A percentile compares a stretch with the other conserved stretches of the same genome.
phyloP scores from a whole-genome alignment of 768 basidiomycete genomes.

The Pulveroboletus sp. region DNA sequence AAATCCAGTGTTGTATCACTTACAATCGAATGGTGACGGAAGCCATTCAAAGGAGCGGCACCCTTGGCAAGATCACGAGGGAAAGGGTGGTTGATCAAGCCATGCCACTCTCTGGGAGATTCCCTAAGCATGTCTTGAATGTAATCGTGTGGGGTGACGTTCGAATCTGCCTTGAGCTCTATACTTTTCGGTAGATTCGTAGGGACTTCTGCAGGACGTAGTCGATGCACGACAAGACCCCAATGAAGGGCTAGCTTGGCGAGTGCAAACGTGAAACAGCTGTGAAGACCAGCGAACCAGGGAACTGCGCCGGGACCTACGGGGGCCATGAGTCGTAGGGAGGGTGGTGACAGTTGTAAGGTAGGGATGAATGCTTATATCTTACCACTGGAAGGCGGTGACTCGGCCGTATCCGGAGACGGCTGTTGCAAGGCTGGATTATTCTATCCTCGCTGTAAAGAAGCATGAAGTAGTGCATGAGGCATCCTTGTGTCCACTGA shows the following conservation, averaged over 20 bases:
- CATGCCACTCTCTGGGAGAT: neutral
- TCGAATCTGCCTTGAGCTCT: neutral
- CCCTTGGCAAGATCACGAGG: neutral
- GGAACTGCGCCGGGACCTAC: neutral
- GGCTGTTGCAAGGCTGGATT: no score
- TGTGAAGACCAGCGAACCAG: neutral
- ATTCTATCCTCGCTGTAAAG: no score
- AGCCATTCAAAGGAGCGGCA: neutral
- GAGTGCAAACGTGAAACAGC: neutral
- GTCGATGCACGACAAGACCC: no score
- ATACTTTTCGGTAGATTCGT: neutral
- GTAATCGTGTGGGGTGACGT: neutral
- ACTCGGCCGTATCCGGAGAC: neutral
- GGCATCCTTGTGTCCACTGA: no score
- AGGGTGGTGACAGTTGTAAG: no score
- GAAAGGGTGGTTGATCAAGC: neutral
- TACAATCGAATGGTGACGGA: slow-evolving; percentile 8
- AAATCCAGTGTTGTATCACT: neutral
- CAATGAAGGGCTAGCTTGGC: neutral
- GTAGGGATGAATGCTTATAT: neutral
- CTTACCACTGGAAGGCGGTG: neutral
- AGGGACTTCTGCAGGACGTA: no score
- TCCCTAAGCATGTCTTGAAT: neutral
- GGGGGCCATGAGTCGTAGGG: no score
- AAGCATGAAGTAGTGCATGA: no score